These are phyloP conservation scores for Nadsonia starkeyi-henricii DNA, from an alignment of 1,139 yeast species.

Conservation along the genomic window DNA sequence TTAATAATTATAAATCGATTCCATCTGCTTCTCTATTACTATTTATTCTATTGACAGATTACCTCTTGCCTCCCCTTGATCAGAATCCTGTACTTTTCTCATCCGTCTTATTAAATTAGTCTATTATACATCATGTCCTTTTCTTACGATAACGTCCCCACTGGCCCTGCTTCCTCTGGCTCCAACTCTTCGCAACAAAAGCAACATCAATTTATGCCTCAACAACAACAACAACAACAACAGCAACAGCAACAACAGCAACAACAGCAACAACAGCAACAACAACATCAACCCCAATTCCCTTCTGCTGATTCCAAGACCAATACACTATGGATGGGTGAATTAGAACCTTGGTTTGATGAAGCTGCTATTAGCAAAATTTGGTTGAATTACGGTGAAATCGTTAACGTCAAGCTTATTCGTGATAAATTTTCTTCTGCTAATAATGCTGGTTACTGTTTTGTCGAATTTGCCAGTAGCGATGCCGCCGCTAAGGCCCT, in stretches of 20 bases:
- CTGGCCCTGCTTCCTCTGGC: not conserved
- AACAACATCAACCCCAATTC: not conserved
- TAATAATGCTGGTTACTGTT: slow-evolving; percentile 66
- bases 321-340: slow-evolving; percentile 80
- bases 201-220: not conserved
- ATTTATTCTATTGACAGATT: not conserved
- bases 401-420: slow-evolving; percentile 46
- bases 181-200: not conserved
- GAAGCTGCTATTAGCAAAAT: slow-evolving; percentile 51
- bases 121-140: not conserved
- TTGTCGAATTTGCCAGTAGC: slow-evolving; percentile 61
- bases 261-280: not conserved
- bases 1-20: not conserved
- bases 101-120: too few relatives aligned
- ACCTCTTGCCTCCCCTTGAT: not conserved
- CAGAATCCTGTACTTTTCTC: too few relatives aligned
- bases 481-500: slow-evolving; percentile 57
- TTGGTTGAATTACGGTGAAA: slow-evolving; percentile 47
- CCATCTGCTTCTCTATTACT: not conserved
- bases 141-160: not conserved
- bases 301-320: not conserved
- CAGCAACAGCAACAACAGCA: not conserved
- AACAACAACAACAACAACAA: not conserved
- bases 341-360: slow-evolving; percentile 75
- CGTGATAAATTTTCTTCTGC: slow-evolving; percentile 33